Evolutionary conservation across 1,139 yeast genomes (phyloP), one percentile per base, ranked within the genome.

Genomic region (Diutina ranongensis): DNA sequence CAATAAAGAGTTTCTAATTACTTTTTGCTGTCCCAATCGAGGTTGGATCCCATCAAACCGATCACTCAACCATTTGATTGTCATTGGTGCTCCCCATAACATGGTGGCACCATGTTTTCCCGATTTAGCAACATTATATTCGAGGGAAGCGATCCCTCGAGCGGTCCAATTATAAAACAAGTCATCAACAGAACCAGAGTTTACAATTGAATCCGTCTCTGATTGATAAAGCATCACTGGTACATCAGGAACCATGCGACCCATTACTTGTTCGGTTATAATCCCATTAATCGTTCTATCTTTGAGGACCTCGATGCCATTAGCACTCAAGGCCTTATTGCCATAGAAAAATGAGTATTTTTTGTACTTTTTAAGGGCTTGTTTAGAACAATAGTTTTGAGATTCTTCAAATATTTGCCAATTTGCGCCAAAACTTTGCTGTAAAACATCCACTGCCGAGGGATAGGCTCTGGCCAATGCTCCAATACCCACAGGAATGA

Each of bases 401-500:
- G 35, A 10, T 33, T 12, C 28, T 25, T 31, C 19, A 25, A n/a
- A 7, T 10, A 3, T 15, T n/a, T 12, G 15, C 34, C 34, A 31
- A 31, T 31, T 31, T 12, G 34, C 34, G 4, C 34, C 34, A 31
- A 19, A 38, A 3, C 22, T 27, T 4, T 25, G 27, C 3, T 19
- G 1, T 18, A 46, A 16, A 3, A 35, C n/a, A 4, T n/a, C 22
- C 1, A 46, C 16, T 15, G 59, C 46, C 3, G 50, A 57, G 1
- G 67, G 62, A 48, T 64, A 64, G 46, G 62, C 66, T 27, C 57
- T 50, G 21, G 51, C 40, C 44, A 64, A 52, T 1, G 69, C 68
- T 40, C 51, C 52, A 22, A 65, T 46, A 1, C 60, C 67, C 31
- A 53, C 47, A 3, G 57, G 54, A 15, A 57, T 50, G 31, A 64